Evolutionary conservation across 805 yeast species (phyloP).

Genomic region (Saturnispora dispora): DNA sequence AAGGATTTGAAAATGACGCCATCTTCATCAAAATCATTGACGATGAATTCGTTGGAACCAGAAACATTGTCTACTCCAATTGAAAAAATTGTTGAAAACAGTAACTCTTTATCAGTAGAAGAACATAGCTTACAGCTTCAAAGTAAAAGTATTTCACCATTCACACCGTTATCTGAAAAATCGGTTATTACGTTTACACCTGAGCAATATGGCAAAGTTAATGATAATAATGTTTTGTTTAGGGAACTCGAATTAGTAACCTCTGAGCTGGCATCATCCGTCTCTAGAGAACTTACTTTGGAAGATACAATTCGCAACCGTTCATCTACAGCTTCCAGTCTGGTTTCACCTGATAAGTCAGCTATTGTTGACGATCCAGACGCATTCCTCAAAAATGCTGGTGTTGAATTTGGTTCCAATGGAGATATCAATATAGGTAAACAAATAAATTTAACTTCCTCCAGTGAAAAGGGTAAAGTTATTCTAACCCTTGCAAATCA

Average conservation of each 20-base stretch:
- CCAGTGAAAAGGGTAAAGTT: slow-evolving; percentile 31
- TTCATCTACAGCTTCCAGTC: neutral
- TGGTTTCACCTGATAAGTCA: neutral
- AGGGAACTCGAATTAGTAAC: slow-evolving; percentile 62
- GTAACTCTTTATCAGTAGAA: neutral
- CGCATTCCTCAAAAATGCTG: neutral
- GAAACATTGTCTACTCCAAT: neutral
- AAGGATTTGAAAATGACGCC: neutral
- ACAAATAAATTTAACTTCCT: neutral
- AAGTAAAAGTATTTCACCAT: slow-evolving; percentile 4
- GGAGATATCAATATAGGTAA: slow-evolving; percentile 5
- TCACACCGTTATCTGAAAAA: slow-evolving; percentile 8
- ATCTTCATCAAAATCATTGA: neutral
- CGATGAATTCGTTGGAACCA: neutral
- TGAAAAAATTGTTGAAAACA: neutral
- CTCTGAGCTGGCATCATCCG: slow-evolving; percentile 62
- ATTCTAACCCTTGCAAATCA: slow-evolving; percentile 47
- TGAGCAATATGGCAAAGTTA: slow-evolving; percentile 55
- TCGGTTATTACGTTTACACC: slow-evolving; percentile 32
- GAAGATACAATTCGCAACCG: slow-evolving; percentile 28
- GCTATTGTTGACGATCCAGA: neutral
- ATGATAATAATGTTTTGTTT: slow-evolving; percentile 48
- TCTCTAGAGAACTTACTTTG: slow-evolving; percentile 55
- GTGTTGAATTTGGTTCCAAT: slow-evolving; percentile 17
- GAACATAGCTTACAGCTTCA: neutral